These are phyloP conservation scores for Talaromyces albobiverticillius DNA, from an alignment of 2,329 filamentous ascomycete genomes.

Conservation along the genomic window DNA sequence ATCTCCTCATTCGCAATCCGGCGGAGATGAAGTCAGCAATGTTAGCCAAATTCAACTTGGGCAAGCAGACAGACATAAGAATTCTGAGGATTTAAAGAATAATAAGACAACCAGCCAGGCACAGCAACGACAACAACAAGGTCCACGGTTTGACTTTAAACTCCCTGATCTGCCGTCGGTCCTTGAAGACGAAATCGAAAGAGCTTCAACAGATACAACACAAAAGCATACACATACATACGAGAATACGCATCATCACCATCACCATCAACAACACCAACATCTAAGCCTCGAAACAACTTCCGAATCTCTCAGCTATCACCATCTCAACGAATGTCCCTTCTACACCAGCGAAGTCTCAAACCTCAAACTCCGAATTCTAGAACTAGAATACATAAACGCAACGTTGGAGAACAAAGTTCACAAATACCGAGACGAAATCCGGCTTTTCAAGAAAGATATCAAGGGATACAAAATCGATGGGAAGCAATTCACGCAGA, in stretches of 20 bases:
- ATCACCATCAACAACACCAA: not conserved
- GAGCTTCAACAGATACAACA: not conserved
- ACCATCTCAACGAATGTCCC: not conserved
- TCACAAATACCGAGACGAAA: conserved; percentile 45
- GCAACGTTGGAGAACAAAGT: conserved; percentile 20
- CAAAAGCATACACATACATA: no score
- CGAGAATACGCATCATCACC: not conserved
- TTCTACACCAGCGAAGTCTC: conserved; percentile 10
- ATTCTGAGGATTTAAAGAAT: not conserved
- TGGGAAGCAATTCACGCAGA: conserved; percentile 23
- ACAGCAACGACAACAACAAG: not conserved
- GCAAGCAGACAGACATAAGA: not conserved
- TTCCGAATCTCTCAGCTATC: not conserved
- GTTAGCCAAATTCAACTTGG: not conserved
- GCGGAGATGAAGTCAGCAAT: not conserved
- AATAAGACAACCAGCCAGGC: not conserved
- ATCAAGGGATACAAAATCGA: conserved; percentile 45
- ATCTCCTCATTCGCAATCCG: not conserved
- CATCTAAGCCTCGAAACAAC: not conserved
- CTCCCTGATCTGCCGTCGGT: not conserved
- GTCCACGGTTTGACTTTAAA: not conserved
- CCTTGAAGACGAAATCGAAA: not conserved
- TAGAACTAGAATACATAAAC: conserved; percentile 33
- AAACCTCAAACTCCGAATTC: conserved; percentile 16
- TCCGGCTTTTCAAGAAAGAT: conserved; percentile 50